Base-by-base conservation (phyloP, 495 filamentous ascomycete genomes). In the Xylaria nigripes region DNA sequence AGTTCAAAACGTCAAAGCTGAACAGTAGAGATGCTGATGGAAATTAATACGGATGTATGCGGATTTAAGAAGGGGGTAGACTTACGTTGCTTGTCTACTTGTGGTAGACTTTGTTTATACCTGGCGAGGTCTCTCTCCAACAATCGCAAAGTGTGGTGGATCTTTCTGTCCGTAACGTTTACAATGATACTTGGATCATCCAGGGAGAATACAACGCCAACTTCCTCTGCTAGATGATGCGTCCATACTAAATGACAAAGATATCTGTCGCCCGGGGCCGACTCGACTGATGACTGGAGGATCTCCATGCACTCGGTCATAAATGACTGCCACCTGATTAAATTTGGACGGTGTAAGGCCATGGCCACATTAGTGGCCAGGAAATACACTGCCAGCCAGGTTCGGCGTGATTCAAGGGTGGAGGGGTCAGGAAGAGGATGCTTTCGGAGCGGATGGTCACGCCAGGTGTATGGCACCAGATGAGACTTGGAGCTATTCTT, bases 301-400 rank as follows among this genome's bases (percentile, higher is more conserved):
- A 86, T 78, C 1, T 87, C 80, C 43, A 96, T 68, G 57, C 85
- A 91, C 60, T 97, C 90, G 16, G 84, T 80, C 83, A 95, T 89
- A 61, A 93, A 94, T 5, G 83, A 74, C 9, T 84, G 84, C 84
- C 87, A 95, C 15, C 86, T 78, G 30, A 95, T 76, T 13, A 96
- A 70, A 57, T 90, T 90, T 0, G 86, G 83, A n/a, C 90, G 82
- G 47, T 90, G 80, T 51, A 92, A 69, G 8, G 88, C 82, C 77
- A 90, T 89, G 12, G 90, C 75, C 5, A 82, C 81, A 64, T 88
- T 90, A 16, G 70, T 73, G 12, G 72, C 82, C 36, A 92, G 61
- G 61, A 90, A 92, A 67, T 95, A 96, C 61, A 88, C 91, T 0
- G 78, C 78, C 34, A 95, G 67, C 81, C 89, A 95, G 3, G 90